These are phyloP conservation scores for Ophiostoma sp. DNA, from an alignment of 2,329 filamentous ascomycete species.

Conservation along the genomic window DNA sequence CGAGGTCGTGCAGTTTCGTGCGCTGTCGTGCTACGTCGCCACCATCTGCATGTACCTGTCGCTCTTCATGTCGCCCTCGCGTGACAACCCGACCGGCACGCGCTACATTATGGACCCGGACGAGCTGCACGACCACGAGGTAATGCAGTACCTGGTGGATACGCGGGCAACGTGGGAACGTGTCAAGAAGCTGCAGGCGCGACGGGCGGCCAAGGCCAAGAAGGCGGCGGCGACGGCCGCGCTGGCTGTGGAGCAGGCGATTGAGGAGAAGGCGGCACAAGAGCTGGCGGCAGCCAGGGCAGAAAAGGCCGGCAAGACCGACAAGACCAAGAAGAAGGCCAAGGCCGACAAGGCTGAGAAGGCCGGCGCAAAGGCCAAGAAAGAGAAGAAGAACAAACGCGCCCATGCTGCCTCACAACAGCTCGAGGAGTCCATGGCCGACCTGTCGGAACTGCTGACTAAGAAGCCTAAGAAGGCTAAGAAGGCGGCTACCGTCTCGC, in stretches of 20 bases:
- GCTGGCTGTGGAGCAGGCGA: slow-evolving; percentile 6
- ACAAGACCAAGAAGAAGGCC: background rate
- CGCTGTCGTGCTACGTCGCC: slow-evolving; percentile 82
- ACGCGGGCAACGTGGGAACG: slow-evolving; percentile 79
- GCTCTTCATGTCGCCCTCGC: slow-evolving; percentile 77
- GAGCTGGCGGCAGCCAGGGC: slow-evolving; percentile 32
- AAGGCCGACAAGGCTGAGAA: slow-evolving; percentile 30
- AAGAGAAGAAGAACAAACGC: slow-evolving; percentile 36
- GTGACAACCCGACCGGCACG: slow-evolving; percentile 52
- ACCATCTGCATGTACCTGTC: slow-evolving; percentile 92
- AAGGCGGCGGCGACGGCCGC: background rate
- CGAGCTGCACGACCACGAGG: slow-evolving; percentile 83
- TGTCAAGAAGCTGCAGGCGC: slow-evolving; percentile 64
- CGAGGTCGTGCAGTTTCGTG: slow-evolving; percentile 72
- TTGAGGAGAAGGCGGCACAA: slow-evolving; percentile 7
- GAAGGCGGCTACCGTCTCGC: slow-evolving; percentile 32
- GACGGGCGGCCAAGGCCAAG: slow-evolving; percentile 23
- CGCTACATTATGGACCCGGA: slow-evolving; percentile 67
- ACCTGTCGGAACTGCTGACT: slow-evolving; percentile 64
- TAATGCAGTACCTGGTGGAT: slow-evolving; percentile 82
- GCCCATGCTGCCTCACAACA: slow-evolving; percentile 51
- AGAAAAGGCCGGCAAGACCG: background rate
- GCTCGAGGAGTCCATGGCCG: slow-evolving; percentile 69
- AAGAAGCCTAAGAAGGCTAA: slow-evolving; percentile 49
- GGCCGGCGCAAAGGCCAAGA: slow-evolving; percentile 32